Evolutionary conservation across 1,284 basidiomycete species (phyloP).

Genomic region (Xerocomus cyaneibrunnescens): DNA sequence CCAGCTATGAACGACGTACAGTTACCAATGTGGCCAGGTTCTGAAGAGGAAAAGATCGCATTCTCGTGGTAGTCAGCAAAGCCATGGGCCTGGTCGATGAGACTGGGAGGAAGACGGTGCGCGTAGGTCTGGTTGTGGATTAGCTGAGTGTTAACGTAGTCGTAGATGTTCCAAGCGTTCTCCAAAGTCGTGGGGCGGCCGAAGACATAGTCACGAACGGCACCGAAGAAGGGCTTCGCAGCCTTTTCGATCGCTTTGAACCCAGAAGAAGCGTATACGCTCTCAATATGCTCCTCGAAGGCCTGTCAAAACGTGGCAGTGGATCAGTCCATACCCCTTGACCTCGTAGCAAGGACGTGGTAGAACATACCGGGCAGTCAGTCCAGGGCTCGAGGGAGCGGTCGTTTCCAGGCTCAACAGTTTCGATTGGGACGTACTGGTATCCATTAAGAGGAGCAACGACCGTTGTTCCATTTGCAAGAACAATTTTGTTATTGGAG

Average conservation of each 20-base stretch:
- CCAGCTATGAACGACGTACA: slow-evolving; percentile 42
- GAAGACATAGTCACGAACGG: slow-evolving; percentile 66
- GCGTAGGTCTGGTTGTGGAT: slow-evolving; percentile 79
- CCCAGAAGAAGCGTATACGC: slow-evolving; percentile 55
- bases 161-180: slow-evolving; percentile 78
- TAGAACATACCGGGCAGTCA: slow-evolving; percentile 62
- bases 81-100: slow-evolving; percentile 65
- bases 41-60: slow-evolving; percentile 66
- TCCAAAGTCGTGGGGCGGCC: slow-evolving; percentile 64
- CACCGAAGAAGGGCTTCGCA: slow-evolving; percentile 64
- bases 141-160: slow-evolving; percentile 73
- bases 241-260: slow-evolving; percentile 62
- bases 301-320: slow-evolving; percentile 38
- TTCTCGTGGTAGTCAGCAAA: slow-evolving; percentile 79
- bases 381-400: slow-evolving; percentile 86
- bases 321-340: slow-evolving; percentile 16
- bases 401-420: slow-evolving; percentile 80
- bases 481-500: slow-evolving; percentile 61
- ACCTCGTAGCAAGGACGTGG: neutral
- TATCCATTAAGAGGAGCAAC: slow-evolving; percentile 81
- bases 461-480: slow-evolving; percentile 77
- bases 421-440: slow-evolving; percentile 82
- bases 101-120: slow-evolving; percentile 66
- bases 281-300: slow-evolving; percentile 61
- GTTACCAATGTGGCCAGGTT: slow-evolving; percentile 71